Percentiles rank a stretch among this genome's conserved stretches.
phyloP scores from a whole-genome alignment of 768 basidiomycete genomes.

The Leccinum fibrillosum region DNA sequence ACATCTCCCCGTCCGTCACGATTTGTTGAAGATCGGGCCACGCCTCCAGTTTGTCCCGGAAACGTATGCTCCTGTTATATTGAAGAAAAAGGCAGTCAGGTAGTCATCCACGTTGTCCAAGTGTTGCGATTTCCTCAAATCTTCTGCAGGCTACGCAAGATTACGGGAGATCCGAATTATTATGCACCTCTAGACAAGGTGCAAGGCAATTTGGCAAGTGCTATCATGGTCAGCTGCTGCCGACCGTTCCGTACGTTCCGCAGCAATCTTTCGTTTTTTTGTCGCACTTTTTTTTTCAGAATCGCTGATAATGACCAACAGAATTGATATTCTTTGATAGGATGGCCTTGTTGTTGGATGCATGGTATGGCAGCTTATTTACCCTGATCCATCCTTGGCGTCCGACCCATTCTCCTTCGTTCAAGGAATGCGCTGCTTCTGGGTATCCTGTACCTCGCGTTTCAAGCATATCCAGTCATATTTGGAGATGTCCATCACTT shows the following conservation, averaged over 20 bases:
- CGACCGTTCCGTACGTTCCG: constrained; percentile 64
- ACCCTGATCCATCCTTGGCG: not conserved
- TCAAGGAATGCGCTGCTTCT: constrained; percentile 39
- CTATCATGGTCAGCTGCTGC: constrained; percentile 58
- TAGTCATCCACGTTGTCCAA: constrained; percentile 17
- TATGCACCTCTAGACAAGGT: constrained; percentile 59
- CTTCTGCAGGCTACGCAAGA: constrained; percentile 42
- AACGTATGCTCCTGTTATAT: constrained; percentile 62
- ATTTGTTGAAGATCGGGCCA: not conserved
- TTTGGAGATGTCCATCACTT: constrained; percentile 48
- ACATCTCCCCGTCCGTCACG: no score
- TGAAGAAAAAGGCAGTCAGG: constrained; percentile 58
- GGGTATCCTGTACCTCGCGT: constrained; percentile 46
- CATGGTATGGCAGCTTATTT: constrained; percentile 47
- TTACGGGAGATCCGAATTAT: constrained; percentile 50
- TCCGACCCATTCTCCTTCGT: not conserved
- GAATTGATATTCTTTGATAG: constrained; percentile 62
- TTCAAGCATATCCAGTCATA: constrained; percentile 58
- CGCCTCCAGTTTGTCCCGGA: constrained; percentile 61
- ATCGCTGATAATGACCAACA: constrained; percentile 19
- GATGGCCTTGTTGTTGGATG: constrained; percentile 73
- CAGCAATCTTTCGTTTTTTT: not conserved
- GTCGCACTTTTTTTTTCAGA: not conserved
- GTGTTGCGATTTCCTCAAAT: constrained; percentile 1
- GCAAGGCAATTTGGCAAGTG: constrained; percentile 40